These are phyloP conservation scores for Chaetomidium leptoderma DNA, from an alignment of 495 filamentous ascomycete species.

Conservation along the genomic window DNA sequence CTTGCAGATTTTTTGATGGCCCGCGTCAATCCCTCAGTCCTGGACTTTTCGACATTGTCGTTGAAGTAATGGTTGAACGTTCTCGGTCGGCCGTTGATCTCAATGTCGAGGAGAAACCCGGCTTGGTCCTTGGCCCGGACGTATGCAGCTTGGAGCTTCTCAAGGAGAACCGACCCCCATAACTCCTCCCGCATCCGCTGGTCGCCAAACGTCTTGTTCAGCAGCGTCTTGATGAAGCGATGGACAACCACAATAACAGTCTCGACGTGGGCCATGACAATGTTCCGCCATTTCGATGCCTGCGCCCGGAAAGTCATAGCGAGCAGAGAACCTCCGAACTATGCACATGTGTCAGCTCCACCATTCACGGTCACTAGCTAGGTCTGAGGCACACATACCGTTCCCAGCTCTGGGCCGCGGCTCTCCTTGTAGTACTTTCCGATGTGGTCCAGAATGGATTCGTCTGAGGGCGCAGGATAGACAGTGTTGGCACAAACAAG, in stretches of 20 bases:
- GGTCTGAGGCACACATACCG: conserved; percentile 22
- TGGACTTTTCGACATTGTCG: conserved; percentile 42
- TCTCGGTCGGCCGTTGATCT: conserved; percentile 41
- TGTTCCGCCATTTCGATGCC: conserved; percentile 44
- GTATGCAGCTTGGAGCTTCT: conserved; percentile 44
- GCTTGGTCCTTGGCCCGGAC: conserved; percentile 40
- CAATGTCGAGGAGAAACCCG: conserved; percentile 46
- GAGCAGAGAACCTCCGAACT: conserved; percentile 41
- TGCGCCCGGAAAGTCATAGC: conserved; percentile 49
- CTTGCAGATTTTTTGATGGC: conserved; percentile 13
- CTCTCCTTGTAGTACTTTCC: conserved; percentile 23
- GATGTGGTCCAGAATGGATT: conserved; percentile 30
- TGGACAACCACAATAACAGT: conserved; percentile 46
- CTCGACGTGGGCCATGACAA: conserved; percentile 39
- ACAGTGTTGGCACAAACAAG: conserved; percentile 13
- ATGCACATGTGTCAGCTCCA: background rate
- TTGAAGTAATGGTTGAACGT: conserved; percentile 55
- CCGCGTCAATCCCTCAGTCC: conserved; percentile 23
- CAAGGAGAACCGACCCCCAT: conserved; percentile 36
- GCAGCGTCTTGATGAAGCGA: conserved; percentile 39
- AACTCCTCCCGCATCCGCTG: conserved; percentile 37
- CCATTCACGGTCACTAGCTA: background rate
- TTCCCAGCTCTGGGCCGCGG: conserved; percentile 33
- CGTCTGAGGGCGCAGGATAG: background rate
- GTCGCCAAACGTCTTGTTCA: conserved; percentile 43